Base-by-base conservation (phyloP, 2,329 filamentous ascomycete species). In the Trichoderma afroharzianum region DNA sequence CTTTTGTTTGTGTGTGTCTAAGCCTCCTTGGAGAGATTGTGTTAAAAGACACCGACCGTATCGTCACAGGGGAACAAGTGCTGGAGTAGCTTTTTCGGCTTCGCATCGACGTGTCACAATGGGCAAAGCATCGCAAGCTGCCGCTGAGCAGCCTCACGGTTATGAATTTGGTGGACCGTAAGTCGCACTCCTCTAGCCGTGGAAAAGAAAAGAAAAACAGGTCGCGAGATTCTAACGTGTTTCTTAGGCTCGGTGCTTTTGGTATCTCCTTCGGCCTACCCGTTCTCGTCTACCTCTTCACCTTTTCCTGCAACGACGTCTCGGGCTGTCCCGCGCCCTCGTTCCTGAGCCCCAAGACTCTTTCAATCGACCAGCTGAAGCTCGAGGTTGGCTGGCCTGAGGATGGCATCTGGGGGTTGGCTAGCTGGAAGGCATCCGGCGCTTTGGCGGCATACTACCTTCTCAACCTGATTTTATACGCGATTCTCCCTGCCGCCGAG, bases 281-380 rank as follows among this genome's bases (percentile, higher is more conserved):
- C 0, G 73, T 94, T 55, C 86, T 95, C 74, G 88, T 94, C 76
- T 97, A 96, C 82, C 80, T 90, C 76, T 91, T 95, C 79, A 87
- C 91, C 61, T 97, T 98, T 79, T 85, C 92, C 77, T 98, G 95
- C 87, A 98, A 98, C 83, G 95, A 98, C 80, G 85, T 97, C 74
- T 92, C 93, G 9, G 95, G 96, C 72, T 98, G 96, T 79, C 96
- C 95, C 61, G 91, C 93, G 3, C 94, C 95, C 4, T 94, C 93
- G 4, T 86, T 95, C 9, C 87, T 97, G 47, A 86, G 87, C 75
- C 94, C 93, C 36, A 90, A 87, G 71, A 92, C 88, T 9, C 83
- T 97, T 72, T 90, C 90, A 55, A 83, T 94, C 62, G 88, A 91
- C 24, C 88, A 88, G 76, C 83, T 98, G 76, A 96, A 95, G 84